A percentile compares a stretch with the other conserved stretches of the same genome.
phyloP scores from a whole-genome alignment of 2,329 filamentous ascomycete genomes.

The Lachnellula hyalina region DNA sequence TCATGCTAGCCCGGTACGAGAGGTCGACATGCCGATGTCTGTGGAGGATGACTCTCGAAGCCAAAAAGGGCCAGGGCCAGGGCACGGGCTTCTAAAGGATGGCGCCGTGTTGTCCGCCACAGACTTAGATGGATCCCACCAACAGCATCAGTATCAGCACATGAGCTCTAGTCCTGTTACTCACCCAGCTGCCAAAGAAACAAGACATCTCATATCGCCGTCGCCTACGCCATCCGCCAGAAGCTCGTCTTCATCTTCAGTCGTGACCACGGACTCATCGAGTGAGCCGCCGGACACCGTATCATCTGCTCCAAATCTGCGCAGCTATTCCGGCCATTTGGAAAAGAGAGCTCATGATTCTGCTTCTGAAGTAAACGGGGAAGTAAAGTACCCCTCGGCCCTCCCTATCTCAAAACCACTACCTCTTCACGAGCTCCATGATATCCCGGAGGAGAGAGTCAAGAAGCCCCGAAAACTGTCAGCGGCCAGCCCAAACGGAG shows the following conservation, averaged over 20 bases:
- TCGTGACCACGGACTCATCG: conserved; percentile 12
- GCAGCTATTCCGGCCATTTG: conserved; percentile 13
- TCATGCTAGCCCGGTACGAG: conserved; percentile 31
- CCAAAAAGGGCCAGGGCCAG: neutral
- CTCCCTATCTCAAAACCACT: conserved; percentile 20
- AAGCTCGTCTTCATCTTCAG: conserved; percentile 18
- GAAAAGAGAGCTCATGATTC: conserved; percentile 9
- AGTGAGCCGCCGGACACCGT: conserved; percentile 11
- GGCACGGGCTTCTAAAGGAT: neutral
- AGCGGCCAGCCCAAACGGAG: conserved; percentile 27
- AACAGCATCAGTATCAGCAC: neutral
- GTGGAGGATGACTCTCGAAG: conserved; percentile 6
- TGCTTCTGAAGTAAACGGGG: conserved; percentile 7
- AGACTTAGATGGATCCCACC: conserved; percentile 4
- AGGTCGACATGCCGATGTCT: conserved; percentile 10
- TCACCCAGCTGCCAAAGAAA: conserved; percentile 14
- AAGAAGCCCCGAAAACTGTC: conserved; percentile 23
- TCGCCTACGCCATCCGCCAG: conserved; percentile 24
- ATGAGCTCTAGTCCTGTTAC: neutral
- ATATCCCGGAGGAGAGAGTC: conserved; percentile 27
- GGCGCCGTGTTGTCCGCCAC: neutral
- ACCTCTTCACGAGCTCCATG: conserved; percentile 23
- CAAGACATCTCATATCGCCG: conserved; percentile 24
- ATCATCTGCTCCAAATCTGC: conserved; percentile 11
- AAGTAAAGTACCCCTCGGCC: conserved; percentile 14